A percentile compares a stretch with the other conserved stretches of the same genome.
phyloP scores from a whole-genome alignment of 306 rosid species.

The Lupinus albus region DNA sequence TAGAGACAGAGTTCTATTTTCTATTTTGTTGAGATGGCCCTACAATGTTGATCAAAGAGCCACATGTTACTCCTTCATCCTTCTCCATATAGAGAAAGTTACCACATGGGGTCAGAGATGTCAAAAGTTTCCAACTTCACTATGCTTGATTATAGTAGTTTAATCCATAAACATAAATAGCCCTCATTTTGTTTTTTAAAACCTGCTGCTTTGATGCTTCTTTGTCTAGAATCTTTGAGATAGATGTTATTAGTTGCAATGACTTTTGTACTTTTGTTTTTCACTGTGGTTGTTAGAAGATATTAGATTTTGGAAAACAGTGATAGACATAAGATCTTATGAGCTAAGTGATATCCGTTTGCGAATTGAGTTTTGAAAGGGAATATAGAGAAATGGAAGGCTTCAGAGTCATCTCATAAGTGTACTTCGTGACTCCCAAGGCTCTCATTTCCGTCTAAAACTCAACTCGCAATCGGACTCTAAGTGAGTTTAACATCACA shows the following conservation, averaged over 20 bases:
- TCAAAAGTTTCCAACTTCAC: neutral
- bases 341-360: too few relatives aligned
- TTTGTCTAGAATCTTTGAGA: neutral
- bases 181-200: neutral
- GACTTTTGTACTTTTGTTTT: neutral
- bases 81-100: neutral
- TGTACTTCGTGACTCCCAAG: too few relatives aligned
- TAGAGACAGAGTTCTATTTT: neutral
- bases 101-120: constrained; percentile 2
- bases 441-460: too few relatives aligned
- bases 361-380: too few relatives aligned
- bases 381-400: too few relatives aligned
- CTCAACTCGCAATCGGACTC: too few relatives aligned
- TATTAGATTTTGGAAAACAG: too few relatives aligned
- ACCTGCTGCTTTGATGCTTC: neutral
- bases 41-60: neutral
- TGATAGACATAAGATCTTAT: too few relatives aligned
- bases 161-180: neutral
- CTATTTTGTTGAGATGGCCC: neutral
- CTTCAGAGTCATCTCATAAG: too few relatives aligned
- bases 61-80: neutral
- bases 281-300: too few relatives aligned
- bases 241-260: neutral
- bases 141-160: neutral
- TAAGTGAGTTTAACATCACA: too few relatives aligned